Evolutionary conservation across 108 stramenopile species (phyloP).

Genomic region (Seminavis robusta): DNA sequence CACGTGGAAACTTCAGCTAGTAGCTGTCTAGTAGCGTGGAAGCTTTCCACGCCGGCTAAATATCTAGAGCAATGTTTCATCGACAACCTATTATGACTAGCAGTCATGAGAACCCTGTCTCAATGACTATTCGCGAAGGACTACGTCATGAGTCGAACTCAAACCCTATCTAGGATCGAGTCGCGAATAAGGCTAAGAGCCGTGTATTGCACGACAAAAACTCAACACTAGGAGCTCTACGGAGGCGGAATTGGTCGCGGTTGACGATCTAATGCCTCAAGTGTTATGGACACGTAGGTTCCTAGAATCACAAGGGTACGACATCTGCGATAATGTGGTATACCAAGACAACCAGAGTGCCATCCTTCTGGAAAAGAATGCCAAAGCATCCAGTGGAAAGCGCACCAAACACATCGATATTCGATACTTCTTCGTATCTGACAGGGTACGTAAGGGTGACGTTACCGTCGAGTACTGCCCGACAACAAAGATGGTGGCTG

Average conservation of each 20-base stretch:
- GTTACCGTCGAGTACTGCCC: slow-evolving; percentile 35
- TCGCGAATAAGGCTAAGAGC: no score
- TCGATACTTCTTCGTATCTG: slow-evolving; percentile 49
- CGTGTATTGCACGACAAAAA: no score
- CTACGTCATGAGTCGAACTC: no score
- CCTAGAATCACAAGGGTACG: slow-evolving; percentile 41
- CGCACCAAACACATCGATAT: slow-evolving; percentile 43
- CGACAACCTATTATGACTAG: no score
- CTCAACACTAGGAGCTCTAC: slow-evolving; percentile 42
- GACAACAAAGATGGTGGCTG: slow-evolving; percentile 48
- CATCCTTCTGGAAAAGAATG: slow-evolving; percentile 51
- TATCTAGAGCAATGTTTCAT: no score
- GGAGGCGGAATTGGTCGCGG: slow-evolving; percentile 39
- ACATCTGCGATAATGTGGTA: slow-evolving; percentile 23
- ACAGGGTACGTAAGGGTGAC: slow-evolving; percentile 14
- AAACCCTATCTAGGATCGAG: no score
- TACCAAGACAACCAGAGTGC: slow-evolving; percentile 53
- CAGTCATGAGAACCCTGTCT: no score
- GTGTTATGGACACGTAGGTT: slow-evolving; percentile 45
- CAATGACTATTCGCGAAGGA: no score
- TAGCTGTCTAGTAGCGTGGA: no score
- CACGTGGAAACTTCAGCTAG: no score
- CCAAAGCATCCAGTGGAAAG: slow-evolving; percentile 33
- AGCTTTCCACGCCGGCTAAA: no score
- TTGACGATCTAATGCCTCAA: slow-evolving; percentile 36